Evolutionary conservation across 2,329 filamentous ascomycete genomes (phyloP), one percentile per base, ranked within the genome.

Genomic region (Curvularia verruculosa): DNA sequence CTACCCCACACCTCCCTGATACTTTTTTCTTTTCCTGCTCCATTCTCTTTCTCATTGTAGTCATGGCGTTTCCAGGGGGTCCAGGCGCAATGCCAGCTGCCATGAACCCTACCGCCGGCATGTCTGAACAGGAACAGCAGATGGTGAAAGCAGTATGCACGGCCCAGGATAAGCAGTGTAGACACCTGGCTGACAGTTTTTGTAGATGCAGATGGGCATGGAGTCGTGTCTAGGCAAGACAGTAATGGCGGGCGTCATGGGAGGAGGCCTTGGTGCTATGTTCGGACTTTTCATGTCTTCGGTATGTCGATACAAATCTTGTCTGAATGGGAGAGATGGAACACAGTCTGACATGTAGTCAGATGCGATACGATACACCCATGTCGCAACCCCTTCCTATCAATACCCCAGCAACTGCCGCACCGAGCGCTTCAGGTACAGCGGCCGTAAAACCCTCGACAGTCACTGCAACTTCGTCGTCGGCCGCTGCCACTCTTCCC

Each of bases 361-460:
- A 96, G 92, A 99, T 99, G 95, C 89, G 92, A 78, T 99, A 99
- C 85, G 95, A 99, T 76, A 97, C 93, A 0, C 91, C 94, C 57
- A 89, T 92, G 78, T 89, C 82, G 36, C 77, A 72, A 54, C 73
- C 73, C 9, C 67, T 74, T 36, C 65, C 70, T 23, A 59, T 69
- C 10, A 78, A 73, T 65, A 51, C 57, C n/a, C 58, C 58, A n/a
- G 72, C 67, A 1, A 78, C 83, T 70, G 78, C 81, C n/a, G 78
- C 78, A 54, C 77, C 80, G 58, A 44, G 51, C 37, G 34, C 60
- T 28, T 40, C 58, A 13, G 39, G 56, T 40, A 46, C 52, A 26
- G 49, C 63, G 28, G 55, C 24, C 19, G 46, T 50, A 9, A 58
- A 54, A 29, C 55, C 55, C 10, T 54, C 55, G 24, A 58, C 51